Percentiles rank a stretch among this genome's conserved stretches.
Conservation (phyloP, 768 basidiomycete species). For the Hygrophoropsis aurantiaca region DNA sequence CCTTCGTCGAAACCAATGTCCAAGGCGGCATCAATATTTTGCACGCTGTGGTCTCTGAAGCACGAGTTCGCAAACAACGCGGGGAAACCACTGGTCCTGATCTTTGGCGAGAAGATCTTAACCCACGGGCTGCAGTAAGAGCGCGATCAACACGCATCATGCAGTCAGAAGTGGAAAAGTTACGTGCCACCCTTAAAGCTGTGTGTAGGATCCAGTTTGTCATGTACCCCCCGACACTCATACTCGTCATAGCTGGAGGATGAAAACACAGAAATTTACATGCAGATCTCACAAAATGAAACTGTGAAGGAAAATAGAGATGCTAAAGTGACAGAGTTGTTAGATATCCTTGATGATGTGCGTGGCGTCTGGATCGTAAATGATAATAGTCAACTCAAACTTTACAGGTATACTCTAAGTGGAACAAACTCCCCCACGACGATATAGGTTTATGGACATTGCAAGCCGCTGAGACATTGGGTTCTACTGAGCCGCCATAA, state of each 20-base stretch:
- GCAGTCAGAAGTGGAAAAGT: conserved; percentile 38
- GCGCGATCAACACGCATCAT: conserved; percentile 66
- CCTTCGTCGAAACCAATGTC: conserved; percentile 69
- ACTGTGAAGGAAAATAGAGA: conserved; percentile 46
- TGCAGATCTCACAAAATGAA: conserved; percentile 49
- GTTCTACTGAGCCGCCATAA: conserved; percentile 24
- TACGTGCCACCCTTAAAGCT: conserved; percentile 36
- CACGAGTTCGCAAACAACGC: conserved; percentile 51
- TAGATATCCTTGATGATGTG: conserved; percentile 58
- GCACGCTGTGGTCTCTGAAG: conserved; percentile 69
- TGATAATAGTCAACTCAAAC: conserved; percentile 9
- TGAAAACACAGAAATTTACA: conserved; percentile 49
- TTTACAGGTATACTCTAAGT: conserved; percentile 46
- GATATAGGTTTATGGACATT: conserved; percentile 55
- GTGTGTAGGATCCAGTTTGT: conserved; percentile 22
- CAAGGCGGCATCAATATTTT: conserved; percentile 70
- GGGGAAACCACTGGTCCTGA: conserved; percentile 46
- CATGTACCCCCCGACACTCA: neutral
- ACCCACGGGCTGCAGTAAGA: conserved; percentile 60
- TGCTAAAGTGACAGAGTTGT: conserved; percentile 41
- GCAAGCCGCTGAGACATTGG: conserved; percentile 36
- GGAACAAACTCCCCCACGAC: conserved; percentile 59
- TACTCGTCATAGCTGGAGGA: conserved; percentile 48
- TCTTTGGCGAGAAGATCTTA: conserved; percentile 63
- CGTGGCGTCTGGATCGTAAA: conserved; percentile 15